Conservation (phyloP, 2,329 filamentous ascomycete species). For the Blumeria hordei region DNA sequence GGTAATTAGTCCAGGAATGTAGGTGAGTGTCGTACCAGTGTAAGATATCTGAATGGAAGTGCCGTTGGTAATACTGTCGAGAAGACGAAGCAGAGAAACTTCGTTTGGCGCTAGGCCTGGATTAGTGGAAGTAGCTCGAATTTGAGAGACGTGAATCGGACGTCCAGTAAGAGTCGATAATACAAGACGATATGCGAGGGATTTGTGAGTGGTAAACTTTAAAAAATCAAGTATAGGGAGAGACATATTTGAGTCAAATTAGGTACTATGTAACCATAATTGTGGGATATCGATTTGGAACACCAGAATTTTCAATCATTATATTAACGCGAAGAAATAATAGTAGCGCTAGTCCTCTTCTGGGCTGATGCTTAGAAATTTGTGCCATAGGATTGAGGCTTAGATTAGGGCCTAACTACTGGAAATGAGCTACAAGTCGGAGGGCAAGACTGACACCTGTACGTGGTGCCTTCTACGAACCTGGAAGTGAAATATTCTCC, state of each 20-base stretch:
- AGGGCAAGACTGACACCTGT: too few species aligned
- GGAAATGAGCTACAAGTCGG: too few species aligned
- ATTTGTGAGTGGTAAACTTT: conserved; percentile 63
- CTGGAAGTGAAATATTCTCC: too few species aligned
- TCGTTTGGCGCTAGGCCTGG: conserved; percentile 83
- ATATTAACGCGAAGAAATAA: too few species aligned
- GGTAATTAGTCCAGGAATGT: conserved; percentile 77
- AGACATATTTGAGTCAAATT: conserved; percentile 9
- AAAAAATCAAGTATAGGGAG: conserved; percentile 23
- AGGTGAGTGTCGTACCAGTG: conserved; percentile 80
- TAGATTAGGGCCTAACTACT: too few species aligned
- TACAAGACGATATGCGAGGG: conserved; percentile 62
- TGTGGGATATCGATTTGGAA: too few species aligned
- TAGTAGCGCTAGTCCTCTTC: too few species aligned
- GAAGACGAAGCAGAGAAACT: conserved; percentile 80
- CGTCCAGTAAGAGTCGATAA: conserved; percentile 79
- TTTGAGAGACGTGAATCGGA: conserved; percentile 77
- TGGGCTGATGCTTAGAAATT: too few species aligned
- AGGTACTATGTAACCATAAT: too few species aligned
- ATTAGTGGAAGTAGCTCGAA: conserved; percentile 66
- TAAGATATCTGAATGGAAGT: conserved; percentile 87
- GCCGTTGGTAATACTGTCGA: conserved; percentile 89
- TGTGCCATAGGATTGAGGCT: too few species aligned
- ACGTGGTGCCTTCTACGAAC: too few species aligned
- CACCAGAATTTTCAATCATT: too few species aligned